These are phyloP conservation scores for Stylosanthes scabra DNA, from an alignment of 331 rosid genomes.

Conservation along the genomic window DNA sequence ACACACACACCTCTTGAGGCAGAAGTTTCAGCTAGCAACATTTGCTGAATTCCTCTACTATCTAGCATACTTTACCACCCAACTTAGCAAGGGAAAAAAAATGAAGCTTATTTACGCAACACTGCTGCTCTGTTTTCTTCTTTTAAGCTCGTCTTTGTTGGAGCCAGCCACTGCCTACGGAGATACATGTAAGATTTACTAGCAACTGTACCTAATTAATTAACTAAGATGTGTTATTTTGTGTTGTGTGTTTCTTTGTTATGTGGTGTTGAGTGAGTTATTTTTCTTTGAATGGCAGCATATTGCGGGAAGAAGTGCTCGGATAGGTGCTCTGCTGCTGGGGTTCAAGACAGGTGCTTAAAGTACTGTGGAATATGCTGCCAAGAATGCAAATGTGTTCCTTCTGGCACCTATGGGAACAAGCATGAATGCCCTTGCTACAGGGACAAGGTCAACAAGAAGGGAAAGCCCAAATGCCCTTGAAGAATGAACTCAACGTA, in stretches of 20 bases:
- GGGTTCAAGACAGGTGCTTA: conserved; percentile 65
- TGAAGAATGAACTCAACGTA: conserved; percentile 23
- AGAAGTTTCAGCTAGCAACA: not conserved
- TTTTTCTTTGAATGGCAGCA: conserved; percentile 30
- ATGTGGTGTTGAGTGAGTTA: not conserved
- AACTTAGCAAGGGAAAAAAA: not conserved
- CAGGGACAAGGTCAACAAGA: conserved; percentile 63
- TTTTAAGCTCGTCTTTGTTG: conserved; percentile 53
- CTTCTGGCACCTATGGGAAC: conserved; percentile 83
- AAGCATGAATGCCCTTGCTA: conserved; percentile 91
- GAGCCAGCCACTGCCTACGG: conserved; percentile 44
- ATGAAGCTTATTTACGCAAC: conserved; percentile 56
- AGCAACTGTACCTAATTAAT: not conserved
- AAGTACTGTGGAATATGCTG: conserved; percentile 80
- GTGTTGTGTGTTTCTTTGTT: not conserved
- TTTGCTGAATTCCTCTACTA: not conserved
- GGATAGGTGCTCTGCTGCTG: conserved; percentile 62
- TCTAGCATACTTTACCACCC: not conserved
- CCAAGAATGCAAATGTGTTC: conserved; percentile 74
- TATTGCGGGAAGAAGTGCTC: conserved; percentile 58
- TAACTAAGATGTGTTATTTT: not conserved
- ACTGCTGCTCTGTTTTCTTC: conserved; percentile 56
- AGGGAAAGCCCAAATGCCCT: conserved; percentile 83
- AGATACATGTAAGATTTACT: conserved; percentile 44
- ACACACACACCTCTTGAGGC: not conserved